Base-by-base conservation (phyloP, 352 stramenopile genomes). In the Heterotrichella gracilis region DNA sequence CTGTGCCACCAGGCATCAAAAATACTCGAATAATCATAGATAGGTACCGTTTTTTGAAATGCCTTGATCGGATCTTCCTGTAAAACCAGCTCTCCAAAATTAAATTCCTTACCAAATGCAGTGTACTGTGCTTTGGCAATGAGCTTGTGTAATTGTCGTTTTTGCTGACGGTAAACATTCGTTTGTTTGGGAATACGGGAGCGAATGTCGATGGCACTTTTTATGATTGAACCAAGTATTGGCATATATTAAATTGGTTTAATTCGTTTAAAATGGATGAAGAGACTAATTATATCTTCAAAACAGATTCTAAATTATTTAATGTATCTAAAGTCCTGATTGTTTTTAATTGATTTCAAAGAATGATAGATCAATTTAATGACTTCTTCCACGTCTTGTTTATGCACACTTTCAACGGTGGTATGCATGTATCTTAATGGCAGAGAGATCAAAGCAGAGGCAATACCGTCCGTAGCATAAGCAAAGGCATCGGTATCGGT, bases 321-420 rank as follows among this genome's bases (percentile, higher is more conserved):
- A n/a, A 53, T 9, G 32, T 53, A 53, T 17, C 32, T 9, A n/a
- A 53, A 53, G n/a, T 53, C 32, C 32, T 53, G 32, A n/a, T 53
- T 53, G 32, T 53, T 53, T 53, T 53, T 53, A 53, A 53, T 53
- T 53, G 32, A 53, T 53, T 53, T 53, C n/a, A 53, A 53, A 53
- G 32, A 17, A 53, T 53, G 32, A n/a, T 53, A 53, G n/a, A 53
- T 53, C 32, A 53, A 53, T n/a, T n/a, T 53, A n/a, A 53, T 53
- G 9, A 53, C 32, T n/a, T 53, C 32, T 53, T 53, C 32, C 9
- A 53, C 32, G 32, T 53, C 32, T 17, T 53, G 9, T 53, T 53
- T 53, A 53, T 53, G 32, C 9, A 53, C 32, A n/a, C 9, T 53
- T 53, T 53, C 32, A 53, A 53, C 32, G 9, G 32, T 53, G n/a